A percentile compares a stretch with the other conserved stretches of the same genome.
These are phyloP conservation scores for Sclerotinia subarctica DNA, from an alignment of 2,329 filamentous ascomycete species.

Conservation along the genomic window DNA sequence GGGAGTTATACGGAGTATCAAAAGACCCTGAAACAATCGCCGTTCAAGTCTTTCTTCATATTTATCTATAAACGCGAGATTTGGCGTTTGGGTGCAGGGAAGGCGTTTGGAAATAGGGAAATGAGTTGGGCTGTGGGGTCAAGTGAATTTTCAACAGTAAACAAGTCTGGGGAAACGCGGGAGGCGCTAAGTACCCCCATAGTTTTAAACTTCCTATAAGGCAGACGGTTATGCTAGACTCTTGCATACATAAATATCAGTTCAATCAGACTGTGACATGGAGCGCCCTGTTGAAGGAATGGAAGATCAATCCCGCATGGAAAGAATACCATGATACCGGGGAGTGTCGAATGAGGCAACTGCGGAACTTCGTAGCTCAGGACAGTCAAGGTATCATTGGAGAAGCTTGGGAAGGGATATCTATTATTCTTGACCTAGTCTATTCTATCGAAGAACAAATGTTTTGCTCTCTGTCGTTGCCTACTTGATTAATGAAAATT, in stretches of 20 bases:
- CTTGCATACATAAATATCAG: neutral
- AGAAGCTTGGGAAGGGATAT: neutral
- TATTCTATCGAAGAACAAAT: slow-evolving; percentile 6
- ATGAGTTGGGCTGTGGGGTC: neutral
- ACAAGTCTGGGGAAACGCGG: neutral
- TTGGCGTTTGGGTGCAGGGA: slow-evolving; percentile 24
- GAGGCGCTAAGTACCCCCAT: neutral
- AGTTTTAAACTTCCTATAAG: neutral
- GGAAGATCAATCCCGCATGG: slow-evolving; percentile 68
- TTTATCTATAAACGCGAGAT: neutral
- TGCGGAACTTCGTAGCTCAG: neutral
- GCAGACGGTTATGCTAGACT: neutral
- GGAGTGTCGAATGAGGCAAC: neutral
- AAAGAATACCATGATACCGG: neutral
- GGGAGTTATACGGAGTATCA: slow-evolving; percentile 56
- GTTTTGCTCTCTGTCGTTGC: neutral
- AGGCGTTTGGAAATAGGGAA: neutral
- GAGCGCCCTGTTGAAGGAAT: slow-evolving; percentile 90
- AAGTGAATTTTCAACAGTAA: neutral
- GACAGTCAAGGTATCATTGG: neutral
- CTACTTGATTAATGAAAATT: neutral
- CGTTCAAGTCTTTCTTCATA: neutral
- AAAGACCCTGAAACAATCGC: slow-evolving; percentile 49
- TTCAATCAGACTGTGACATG: slow-evolving; percentile 76
- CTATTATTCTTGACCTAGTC: slow-evolving; percentile 4